A percentile compares a stretch with the other conserved stretches of the same genome.
Conservation (phyloP, 2,329 filamentous ascomycete species). For the Penicillium fuscoglaucum region DNA sequence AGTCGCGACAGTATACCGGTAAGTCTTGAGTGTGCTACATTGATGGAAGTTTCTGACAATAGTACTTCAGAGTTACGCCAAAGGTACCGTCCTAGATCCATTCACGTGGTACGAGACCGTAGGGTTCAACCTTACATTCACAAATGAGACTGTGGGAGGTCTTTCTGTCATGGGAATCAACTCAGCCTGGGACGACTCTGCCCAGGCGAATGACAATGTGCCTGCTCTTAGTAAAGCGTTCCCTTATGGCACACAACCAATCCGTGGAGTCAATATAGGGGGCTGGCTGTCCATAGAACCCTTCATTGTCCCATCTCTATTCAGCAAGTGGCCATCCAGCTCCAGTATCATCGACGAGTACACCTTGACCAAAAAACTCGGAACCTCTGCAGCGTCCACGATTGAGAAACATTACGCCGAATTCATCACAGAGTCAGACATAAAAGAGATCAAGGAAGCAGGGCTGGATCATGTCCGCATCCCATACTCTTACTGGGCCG, state of each 20-base stretch:
- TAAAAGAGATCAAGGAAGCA: slow-evolving; percentile 78
- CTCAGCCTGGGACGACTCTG: slow-evolving; percentile 80
- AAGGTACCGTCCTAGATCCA: slow-evolving; percentile 79
- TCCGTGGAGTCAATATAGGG: slow-evolving; percentile 87
- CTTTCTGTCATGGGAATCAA: slow-evolving; percentile 90
- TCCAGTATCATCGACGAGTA: slow-evolving; percentile 83
- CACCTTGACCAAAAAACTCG: slow-evolving; percentile 72
- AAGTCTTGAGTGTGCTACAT: slow-evolving; percentile 13
- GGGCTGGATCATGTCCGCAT: slow-evolving; percentile 97
- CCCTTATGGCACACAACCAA: slow-evolving; percentile 75
- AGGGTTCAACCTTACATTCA: slow-evolving; percentile 95
- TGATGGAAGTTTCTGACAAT: slow-evolving; percentile 14
- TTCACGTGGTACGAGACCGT: slow-evolving; percentile 87
- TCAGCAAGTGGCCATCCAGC: slow-evolving; percentile 62
- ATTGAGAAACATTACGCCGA: slow-evolving; percentile 90
- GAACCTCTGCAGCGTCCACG: slow-evolving; percentile 62
- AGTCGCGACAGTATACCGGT: slow-evolving; percentile 61
- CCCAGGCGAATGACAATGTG: slow-evolving; percentile 74
- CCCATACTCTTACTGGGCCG: slow-evolving; percentile 92
- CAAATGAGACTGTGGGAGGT: slow-evolving; percentile 76
- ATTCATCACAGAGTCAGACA: slow-evolving; percentile 82
- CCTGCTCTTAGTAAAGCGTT: slow-evolving; percentile 74
- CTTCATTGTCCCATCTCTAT: slow-evolving; percentile 92
- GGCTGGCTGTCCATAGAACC: slow-evolving; percentile 94
- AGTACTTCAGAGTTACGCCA: slow-evolving; percentile 53